Evolutionary conservation across 345 rosid species (phyloP).

Genomic region (Carallia brachiata): DNA sequence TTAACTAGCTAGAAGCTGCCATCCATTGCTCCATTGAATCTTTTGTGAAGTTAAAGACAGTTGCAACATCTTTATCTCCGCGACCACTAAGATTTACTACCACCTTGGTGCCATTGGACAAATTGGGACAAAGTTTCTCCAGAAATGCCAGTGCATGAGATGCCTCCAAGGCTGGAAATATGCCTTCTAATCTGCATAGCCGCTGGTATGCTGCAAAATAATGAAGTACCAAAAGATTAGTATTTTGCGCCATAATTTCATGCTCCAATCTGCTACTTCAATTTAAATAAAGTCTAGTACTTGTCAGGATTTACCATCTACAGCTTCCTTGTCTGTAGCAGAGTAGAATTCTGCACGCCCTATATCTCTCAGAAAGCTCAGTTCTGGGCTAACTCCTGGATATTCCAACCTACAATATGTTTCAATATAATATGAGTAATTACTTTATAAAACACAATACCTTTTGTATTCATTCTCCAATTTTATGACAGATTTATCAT

Average conservation of each 20-base stretch:
- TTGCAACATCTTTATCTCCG: slow-evolving; percentile 62
- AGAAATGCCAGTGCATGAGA: slow-evolving; percentile 78
- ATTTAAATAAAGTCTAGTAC: neutral
- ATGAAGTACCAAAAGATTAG: neutral
- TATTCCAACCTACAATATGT: slow-evolving; percentile 52
- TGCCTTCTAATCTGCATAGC: slow-evolving; percentile 66
- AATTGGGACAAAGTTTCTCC: slow-evolving; percentile 62
- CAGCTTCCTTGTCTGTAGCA: slow-evolving; percentile 74
- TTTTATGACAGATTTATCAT: neutral
- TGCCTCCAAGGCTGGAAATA: slow-evolving; percentile 72
- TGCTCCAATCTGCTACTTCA: neutral
- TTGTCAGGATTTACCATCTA: slow-evolving; percentile 44
- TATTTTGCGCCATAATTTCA: too few species aligned
- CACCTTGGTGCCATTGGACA: slow-evolving; percentile 51
- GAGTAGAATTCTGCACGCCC: slow-evolving; percentile 64
- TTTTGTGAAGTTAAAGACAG: neutral
- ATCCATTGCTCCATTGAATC: neutral
- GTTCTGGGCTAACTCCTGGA: slow-evolving; percentile 82
- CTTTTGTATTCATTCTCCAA: too few species aligned
- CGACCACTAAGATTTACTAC: slow-evolving; percentile 73
- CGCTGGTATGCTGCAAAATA: slow-evolving; percentile 44
- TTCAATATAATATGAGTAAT: too few species aligned
- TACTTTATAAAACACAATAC: too few species aligned
- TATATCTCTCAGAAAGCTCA: slow-evolving; percentile 66
- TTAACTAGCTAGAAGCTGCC: neutral